Conservation (phyloP, 768 basidiomycete genomes). For the Auriscalpium vulgare region DNA sequence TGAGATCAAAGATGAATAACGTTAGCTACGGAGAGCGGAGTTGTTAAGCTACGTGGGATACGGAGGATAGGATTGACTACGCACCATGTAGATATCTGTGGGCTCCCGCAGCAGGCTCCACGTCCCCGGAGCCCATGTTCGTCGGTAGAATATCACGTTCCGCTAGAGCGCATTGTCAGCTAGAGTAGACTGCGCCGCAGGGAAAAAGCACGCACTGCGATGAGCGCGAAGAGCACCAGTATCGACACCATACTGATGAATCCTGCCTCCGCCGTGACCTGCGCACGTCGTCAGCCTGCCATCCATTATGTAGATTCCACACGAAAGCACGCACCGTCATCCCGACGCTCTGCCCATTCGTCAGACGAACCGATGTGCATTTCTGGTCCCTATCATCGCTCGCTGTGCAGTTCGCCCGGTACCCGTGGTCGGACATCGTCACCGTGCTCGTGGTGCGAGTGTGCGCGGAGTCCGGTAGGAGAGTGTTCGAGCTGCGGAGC, state of each 20-base stretch:
- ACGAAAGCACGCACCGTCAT: conserved; percentile 22
- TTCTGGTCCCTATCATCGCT: too few species aligned
- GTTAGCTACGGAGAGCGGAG: conserved; percentile 17
- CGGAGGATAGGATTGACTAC: not conserved
- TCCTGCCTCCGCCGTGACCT: conserved; percentile 29
- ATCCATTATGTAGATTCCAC: not conserved
- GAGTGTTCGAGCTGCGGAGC: too few species aligned
- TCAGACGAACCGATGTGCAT: conserved; percentile 17
- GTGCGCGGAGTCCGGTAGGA: too few species aligned
- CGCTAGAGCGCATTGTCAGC: not conserved
- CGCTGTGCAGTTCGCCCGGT: too few species aligned
- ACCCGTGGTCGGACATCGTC: too few species aligned
- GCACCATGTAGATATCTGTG: conserved; percentile 34
- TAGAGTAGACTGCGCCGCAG: not conserved
- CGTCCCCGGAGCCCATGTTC: not conserved
- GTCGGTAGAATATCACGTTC: conserved; percentile 5
- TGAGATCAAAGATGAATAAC: conserved; percentile 24
- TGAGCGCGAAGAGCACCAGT: not conserved
- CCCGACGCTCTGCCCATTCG: conserved; percentile 28
- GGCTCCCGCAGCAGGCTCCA: conserved; percentile 27
- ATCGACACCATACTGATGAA: not conserved
- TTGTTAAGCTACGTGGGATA: not conserved
- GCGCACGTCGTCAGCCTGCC: not conserved
- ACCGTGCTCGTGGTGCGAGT: not conserved
- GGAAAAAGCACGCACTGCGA: conserved; percentile 1